These are phyloP conservation scores for Coemansia sp. DNA, from an alignment of 192 early-diverging fungal genomes.

Conservation along the genomic window DNA sequence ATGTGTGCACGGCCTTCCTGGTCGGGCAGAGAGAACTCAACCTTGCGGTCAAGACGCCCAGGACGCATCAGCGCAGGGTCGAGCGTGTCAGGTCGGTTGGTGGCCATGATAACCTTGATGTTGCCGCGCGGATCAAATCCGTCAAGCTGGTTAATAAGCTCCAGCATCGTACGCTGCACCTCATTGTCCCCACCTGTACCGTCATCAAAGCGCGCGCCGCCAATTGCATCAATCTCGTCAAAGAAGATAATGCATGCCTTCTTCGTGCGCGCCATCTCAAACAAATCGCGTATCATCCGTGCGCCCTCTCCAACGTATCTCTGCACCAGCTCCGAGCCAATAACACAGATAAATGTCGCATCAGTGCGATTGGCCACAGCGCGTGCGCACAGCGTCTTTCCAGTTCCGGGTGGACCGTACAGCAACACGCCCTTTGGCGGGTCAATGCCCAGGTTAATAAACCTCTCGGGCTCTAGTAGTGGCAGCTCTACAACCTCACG, in stretches of 20 bases:
- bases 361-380: slow-evolving; percentile 99
- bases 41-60: slow-evolving; percentile 96
- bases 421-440: slow-evolving; percentile 98
- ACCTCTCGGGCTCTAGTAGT: slow-evolving; percentile 91
- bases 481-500: slow-evolving; percentile 99
- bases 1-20: slow-evolving; percentile 95
- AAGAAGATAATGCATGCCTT: slow-evolving; percentile 99
- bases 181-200: slow-evolving; percentile 99
- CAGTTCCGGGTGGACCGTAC: slow-evolving; percentile 95
- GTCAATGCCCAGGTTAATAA: slow-evolving; percentile 97
- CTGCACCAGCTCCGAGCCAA: slow-evolving; percentile 99
- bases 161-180: slow-evolving; percentile 99
- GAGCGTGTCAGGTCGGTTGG: slow-evolving; percentile 96
- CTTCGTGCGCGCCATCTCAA: slow-evolving; percentile 99
- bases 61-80: slow-evolving; percentile 97
- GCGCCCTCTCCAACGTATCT: slow-evolving; percentile 99
- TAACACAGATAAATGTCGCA: slow-evolving; percentile 99
- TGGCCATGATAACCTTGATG: slow-evolving; percentile 99
- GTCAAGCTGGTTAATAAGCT: slow-evolving; percentile 98
- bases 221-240: slow-evolving; percentile 99
- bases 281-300: slow-evolving; percentile 98
- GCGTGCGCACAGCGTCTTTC: slow-evolving; percentile 96
- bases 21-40: slow-evolving; percentile 97
- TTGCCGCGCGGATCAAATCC: slow-evolving; percentile 99
- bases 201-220: slow-evolving; percentile 96